Percentiles rank a stretch among this genome's conserved stretches.
Evolutionary conservation across 257 asterid genomes (phyloP).

Genomic region (Nicotiana attenuata): DNA sequence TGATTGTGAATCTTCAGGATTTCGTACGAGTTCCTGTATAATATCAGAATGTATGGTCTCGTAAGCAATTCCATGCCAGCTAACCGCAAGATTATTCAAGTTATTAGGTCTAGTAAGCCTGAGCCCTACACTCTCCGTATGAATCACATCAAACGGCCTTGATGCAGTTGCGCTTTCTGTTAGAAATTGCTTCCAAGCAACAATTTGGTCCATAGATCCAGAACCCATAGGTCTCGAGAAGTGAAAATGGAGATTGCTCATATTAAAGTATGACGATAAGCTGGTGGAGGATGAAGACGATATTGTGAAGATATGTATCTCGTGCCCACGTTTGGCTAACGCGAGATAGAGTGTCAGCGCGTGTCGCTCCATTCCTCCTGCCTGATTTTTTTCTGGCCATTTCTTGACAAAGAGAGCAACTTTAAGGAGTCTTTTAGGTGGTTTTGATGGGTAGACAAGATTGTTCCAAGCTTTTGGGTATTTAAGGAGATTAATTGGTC

Average conservation of each 20-base stretch:
- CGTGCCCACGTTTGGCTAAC: constrained; percentile 57
- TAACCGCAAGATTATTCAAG: constrained; percentile 45
- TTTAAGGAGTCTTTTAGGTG: constrained; percentile 43
- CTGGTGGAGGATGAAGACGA: constrained; percentile 25
- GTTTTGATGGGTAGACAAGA: constrained; percentile 33
- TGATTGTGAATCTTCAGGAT: constrained; percentile 23
- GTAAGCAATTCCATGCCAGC: constrained; percentile 74
- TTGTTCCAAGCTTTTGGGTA: constrained; percentile 55
- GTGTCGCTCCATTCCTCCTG: constrained; percentile 73
- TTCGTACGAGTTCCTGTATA: constrained; percentile 49
- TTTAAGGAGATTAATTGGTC: constrained; percentile 33
- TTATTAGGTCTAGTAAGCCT: constrained; percentile 54
- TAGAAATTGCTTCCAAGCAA: constrained; percentile 49
- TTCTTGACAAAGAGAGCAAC: constrained; percentile 71
- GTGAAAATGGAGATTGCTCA: constrained; percentile 39
- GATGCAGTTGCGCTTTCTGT: constrained; percentile 30
- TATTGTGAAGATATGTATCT: constrained; percentile 56
- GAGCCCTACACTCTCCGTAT: constrained; percentile 68
- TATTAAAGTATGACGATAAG: neutral
- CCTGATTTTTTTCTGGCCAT: constrained; percentile 52
- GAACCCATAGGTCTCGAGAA: constrained; percentile 46
- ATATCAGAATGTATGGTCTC: constrained; percentile 45
- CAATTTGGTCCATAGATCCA: constrained; percentile 61
- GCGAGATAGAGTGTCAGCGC: constrained; percentile 22
- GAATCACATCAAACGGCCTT: constrained; percentile 52